Conservation (phyloP, 2,329 filamentous ascomycete species). For the Didymellaceae sp. region DNA sequence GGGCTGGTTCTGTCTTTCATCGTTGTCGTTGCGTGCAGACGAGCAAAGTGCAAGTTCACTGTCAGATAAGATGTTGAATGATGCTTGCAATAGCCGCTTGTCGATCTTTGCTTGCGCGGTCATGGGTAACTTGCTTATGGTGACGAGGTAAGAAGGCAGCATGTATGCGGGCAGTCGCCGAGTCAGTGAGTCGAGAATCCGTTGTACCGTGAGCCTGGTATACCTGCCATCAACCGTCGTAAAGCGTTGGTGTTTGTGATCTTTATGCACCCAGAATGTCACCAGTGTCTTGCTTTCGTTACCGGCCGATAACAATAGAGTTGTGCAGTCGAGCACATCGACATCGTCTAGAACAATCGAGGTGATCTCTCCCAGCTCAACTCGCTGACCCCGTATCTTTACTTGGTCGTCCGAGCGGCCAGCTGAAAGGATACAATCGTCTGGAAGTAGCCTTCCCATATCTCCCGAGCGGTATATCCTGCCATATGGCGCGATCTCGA, state of each 20-base stretch:
- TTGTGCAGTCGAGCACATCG: constrained; percentile 67
- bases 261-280: constrained; percentile 69
- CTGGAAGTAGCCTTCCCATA: constrained; percentile 76
- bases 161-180: constrained; percentile 74
- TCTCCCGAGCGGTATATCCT: constrained; percentile 84
- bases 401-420: constrained; percentile 80
- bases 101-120: constrained; percentile 80
- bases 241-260: constrained; percentile 36
- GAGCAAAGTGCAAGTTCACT: constrained; percentile 54
- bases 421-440: constrained; percentile 75
- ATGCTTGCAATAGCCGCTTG: constrained; percentile 57
- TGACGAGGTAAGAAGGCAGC: constrained; percentile 77
- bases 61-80: constrained; percentile 57
- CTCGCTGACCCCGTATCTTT: constrained; percentile 79
- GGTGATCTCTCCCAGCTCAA: constrained; percentile 80
- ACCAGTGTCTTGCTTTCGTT: constrained; percentile 62
- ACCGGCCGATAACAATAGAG: constrained; percentile 61
- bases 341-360: constrained; percentile 62
- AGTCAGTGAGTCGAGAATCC: constrained; percentile 63
- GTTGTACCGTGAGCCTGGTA: constrained; percentile 31
- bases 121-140: constrained; percentile 71
- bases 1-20: constrained; percentile 29
- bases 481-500: constrained; percentile 71
- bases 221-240: constrained; percentile 48
- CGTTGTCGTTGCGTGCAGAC: constrained; percentile 39